These are phyloP conservation scores for Thelonectria blattea DNA, from an alignment of 2,329 filamentous ascomycete species.

Conservation along the genomic window DNA sequence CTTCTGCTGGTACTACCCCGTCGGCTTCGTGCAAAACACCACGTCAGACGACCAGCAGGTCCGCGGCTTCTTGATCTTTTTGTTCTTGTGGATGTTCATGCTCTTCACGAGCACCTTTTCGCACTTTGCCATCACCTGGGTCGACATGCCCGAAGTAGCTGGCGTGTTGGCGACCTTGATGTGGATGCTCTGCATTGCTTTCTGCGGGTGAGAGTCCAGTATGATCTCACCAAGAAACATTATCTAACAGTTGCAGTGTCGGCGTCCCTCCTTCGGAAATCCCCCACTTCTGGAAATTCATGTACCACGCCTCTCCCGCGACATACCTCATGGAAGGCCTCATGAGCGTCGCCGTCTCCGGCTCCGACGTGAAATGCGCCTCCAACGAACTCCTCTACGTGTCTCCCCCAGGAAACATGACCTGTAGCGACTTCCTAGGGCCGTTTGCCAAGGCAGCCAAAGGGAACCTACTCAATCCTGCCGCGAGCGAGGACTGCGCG, in stretches of 20 bases:
- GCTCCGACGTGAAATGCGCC: constrained; percentile 33
- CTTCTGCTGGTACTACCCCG: constrained; percentile 39
- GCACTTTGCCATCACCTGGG: constrained; percentile 34
- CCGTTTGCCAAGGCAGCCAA: constrained; percentile 50
- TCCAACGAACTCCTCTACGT: constrained; percentile 59
- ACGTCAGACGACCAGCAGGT: constrained; percentile 28
- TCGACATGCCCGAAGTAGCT: constrained; percentile 32
- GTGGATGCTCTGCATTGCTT: constrained; percentile 36
- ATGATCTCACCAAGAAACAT: constrained; percentile 25
- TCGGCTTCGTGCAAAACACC: constrained; percentile 37
- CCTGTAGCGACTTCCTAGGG: constrained; percentile 58
- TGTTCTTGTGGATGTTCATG: constrained; percentile 37
- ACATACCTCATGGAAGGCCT: constrained; percentile 72
- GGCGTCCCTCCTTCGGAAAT: constrained; percentile 62
- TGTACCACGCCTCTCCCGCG: constrained; percentile 72
- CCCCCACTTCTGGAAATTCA: constrained; percentile 74
- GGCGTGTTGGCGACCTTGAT: constrained; percentile 48
- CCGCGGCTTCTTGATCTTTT: constrained; percentile 36
- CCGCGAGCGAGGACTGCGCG: constrained; percentile 50
- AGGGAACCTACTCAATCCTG: constrained; percentile 54
- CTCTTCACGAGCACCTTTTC: constrained; percentile 38
- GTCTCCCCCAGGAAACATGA: constrained; percentile 55
- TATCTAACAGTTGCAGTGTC: constrained; percentile 51
- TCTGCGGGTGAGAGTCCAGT: constrained; percentile 41
- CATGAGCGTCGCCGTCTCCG: constrained; percentile 45